Evolutionary conservation across 108 stramenopile species (phyloP).

Genomic region (Conticribra weissflogii): DNA sequence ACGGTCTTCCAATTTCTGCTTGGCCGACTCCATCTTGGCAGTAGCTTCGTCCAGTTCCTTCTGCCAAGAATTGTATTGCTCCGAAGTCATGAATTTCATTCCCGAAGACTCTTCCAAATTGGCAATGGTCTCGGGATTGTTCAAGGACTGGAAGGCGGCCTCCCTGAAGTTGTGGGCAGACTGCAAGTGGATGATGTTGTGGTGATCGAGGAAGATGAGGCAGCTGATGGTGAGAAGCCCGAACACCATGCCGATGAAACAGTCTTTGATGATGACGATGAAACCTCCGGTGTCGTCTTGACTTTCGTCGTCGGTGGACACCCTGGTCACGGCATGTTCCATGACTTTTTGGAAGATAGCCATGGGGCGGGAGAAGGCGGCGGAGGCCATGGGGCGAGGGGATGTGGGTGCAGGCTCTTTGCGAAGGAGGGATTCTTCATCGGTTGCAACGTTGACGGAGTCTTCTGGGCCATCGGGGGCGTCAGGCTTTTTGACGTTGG

Average conservation of each 20-base stretch:
- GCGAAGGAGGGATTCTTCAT: background rate
- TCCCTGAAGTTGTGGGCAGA: constrained; percentile 42
- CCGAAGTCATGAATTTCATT: constrained; percentile 47
- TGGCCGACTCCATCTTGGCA: constrained; percentile 33
- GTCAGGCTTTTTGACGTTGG: background rate
- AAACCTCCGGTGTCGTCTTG: background rate
- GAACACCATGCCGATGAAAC: constrained; percentile 23
- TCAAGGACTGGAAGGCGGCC: constrained; percentile 10
- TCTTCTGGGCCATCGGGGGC: background rate
- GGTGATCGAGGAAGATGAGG: constrained; percentile 33
- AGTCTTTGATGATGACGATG: constrained; percentile 27
- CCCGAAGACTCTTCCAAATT: constrained; percentile 44
- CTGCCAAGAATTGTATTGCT: constrained; percentile 43
- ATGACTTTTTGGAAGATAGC: background rate
- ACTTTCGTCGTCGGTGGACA: constrained; percentile 1
- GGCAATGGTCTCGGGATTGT: constrained; percentile 33
- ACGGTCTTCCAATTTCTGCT: constrained; percentile 24
- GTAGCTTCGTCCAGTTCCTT: constrained; percentile 24
- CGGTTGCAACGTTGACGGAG: background rate
- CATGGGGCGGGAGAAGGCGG: background rate
- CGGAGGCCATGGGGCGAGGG: background rate
- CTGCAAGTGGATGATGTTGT: constrained; percentile 40
- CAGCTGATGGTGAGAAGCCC: constrained; percentile 28
- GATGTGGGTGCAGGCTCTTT: background rate
- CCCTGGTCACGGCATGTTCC: background rate